Conservation (phyloP, 2,329 filamentous ascomycete species). For the Incumbomyces delicatus region DNA sequence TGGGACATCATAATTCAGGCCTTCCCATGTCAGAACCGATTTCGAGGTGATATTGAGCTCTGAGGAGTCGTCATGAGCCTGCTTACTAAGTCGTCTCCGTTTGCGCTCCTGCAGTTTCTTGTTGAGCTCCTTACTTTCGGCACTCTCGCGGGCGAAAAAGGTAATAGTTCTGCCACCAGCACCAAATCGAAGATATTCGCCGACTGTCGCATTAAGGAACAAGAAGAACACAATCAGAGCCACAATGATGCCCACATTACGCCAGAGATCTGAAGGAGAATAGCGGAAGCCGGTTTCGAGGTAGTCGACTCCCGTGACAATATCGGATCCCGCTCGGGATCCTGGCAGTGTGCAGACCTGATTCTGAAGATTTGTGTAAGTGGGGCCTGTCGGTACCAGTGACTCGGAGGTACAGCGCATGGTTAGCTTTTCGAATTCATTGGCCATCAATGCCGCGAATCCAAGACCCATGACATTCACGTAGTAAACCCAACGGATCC, state of each 20-base stretch:
- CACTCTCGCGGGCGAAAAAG: slow-evolving; percentile 32
- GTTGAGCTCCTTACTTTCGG: slow-evolving; percentile 30
- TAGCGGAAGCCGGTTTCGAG: slow-evolving; percentile 61
- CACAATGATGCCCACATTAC: slow-evolving; percentile 38
- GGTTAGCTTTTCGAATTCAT: slow-evolving; percentile 64
- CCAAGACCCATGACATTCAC: slow-evolving; percentile 64
- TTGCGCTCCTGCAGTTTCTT: slow-evolving; percentile 31
- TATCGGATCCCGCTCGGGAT: slow-evolving; percentile 52
- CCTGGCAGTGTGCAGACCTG: slow-evolving; percentile 76
- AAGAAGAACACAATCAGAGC: slow-evolving; percentile 29
- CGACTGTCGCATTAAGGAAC: slow-evolving; percentile 29
- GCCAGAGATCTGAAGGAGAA: slow-evolving; percentile 59
- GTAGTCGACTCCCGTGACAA: slow-evolving; percentile 59
- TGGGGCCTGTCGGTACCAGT: slow-evolving; percentile 60
- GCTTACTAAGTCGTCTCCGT: slow-evolving; percentile 27
- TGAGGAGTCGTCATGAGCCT: slow-evolving; percentile 28
- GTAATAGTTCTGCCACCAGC: slow-evolving; percentile 34
- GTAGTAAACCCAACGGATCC: slow-evolving; percentile 73
- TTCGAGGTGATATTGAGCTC: slow-evolving; percentile 45
- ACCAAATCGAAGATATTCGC: slow-evolving; percentile 30
- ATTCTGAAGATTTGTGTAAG: slow-evolving; percentile 60
- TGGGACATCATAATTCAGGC: slow-evolving; percentile 41
- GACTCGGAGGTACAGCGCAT: slow-evolving; percentile 60
- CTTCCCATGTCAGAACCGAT: slow-evolving; percentile 46
- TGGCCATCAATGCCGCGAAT: slow-evolving; percentile 73